A percentile compares a stretch with the other conserved stretches of the same genome.
Conservation (phyloP, 2,329 filamentous ascomycete genomes). For the Cladosporium austrohemisphaericum region DNA sequence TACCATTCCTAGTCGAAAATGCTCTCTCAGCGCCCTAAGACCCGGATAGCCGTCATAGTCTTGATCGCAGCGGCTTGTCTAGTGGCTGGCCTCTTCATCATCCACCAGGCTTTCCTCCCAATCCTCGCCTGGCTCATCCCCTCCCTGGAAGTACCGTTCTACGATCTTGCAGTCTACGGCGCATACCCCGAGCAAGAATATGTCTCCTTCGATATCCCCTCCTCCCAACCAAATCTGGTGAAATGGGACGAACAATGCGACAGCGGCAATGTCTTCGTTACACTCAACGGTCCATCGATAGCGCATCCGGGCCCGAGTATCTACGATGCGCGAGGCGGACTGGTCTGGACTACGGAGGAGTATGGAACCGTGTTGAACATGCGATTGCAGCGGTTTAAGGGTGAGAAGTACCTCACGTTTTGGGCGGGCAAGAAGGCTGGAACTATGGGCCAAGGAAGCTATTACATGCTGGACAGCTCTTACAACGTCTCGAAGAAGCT, state of each 20-base stretch:
- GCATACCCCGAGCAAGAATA: conserved; percentile 28
- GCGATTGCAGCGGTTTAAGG: conserved; percentile 34
- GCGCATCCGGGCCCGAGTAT: conserved; percentile 34
- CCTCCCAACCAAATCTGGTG: conserved; percentile 26
- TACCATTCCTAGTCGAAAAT: neutral
- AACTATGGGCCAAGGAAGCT: conserved; percentile 33
- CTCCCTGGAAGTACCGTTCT: conserved; percentile 26
- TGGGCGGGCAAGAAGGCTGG: conserved; percentile 37
- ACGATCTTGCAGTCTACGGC: conserved; percentile 33
- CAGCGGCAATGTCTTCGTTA: conserved; percentile 28
- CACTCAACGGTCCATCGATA: conserved; percentile 30
- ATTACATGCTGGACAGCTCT: conserved; percentile 33
- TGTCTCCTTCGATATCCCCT: conserved; percentile 27
- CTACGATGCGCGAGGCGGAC: conserved; percentile 31
- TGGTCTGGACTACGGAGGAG: conserved; percentile 34
- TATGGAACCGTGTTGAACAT: conserved; percentile 31
- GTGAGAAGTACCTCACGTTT: conserved; percentile 36
- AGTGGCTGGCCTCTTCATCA: conserved; percentile 18
- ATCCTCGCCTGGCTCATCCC: conserved; percentile 30
- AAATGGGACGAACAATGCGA: conserved; percentile 32
- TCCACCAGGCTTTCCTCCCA: conserved; percentile 30
- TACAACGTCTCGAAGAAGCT: conserved; percentile 28
- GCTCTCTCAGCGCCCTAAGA: conserved; percentile 10
- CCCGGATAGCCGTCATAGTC: conserved; percentile 1
- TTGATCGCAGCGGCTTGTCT: neutral